phyloP scores from a whole-genome alignment of 495 filamentous ascomycete genomes.

The Cercophora newfieldiana region DNA sequence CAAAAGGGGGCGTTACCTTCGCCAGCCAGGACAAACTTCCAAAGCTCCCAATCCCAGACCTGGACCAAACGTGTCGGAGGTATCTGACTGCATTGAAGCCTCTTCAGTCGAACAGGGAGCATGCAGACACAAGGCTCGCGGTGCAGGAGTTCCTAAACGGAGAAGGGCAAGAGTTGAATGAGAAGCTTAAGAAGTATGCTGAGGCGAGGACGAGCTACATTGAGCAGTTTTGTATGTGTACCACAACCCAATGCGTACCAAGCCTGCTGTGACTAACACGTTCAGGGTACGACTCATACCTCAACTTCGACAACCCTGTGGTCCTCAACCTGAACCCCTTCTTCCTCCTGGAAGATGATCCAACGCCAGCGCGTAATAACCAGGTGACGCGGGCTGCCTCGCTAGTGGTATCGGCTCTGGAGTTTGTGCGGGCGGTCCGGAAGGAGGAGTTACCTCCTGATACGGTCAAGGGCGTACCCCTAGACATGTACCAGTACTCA shows the following conservation, averaged over 20 bases:
- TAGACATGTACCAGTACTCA: constrained; percentile 98
- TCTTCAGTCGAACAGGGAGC: constrained; percentile 77
- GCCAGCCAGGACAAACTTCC: constrained; percentile 84
- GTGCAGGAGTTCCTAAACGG: constrained; percentile 81
- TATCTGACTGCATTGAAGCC: constrained; percentile 82
- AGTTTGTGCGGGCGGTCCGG: constrained; percentile 90
- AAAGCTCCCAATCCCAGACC: constrained; percentile 92
- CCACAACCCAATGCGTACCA: not conserved
- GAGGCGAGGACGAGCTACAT: constrained; percentile 92
- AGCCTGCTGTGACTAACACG: constrained; percentile 19
- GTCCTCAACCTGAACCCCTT: constrained; percentile 98
- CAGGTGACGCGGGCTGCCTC: constrained; percentile 95
- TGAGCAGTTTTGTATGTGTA: constrained; percentile 91
- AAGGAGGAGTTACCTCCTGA: constrained; percentile 93
- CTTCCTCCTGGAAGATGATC: constrained; percentile 96
- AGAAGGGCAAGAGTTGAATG: constrained; percentile 84
- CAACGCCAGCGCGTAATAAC: constrained; percentile 91
- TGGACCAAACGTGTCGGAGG: constrained; percentile 74
- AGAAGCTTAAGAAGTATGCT: constrained; percentile 91
- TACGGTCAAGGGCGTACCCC: constrained; percentile 73
- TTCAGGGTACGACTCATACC: constrained; percentile 95
- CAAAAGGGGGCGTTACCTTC: constrained; percentile 74
- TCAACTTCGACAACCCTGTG: constrained; percentile 97
- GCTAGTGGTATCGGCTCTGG: constrained; percentile 81
- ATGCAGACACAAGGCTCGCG: constrained; percentile 76